Conservation (phyloP, 495 filamentous ascomycete genomes). For the Penicillium cosmopolitanum region DNA sequence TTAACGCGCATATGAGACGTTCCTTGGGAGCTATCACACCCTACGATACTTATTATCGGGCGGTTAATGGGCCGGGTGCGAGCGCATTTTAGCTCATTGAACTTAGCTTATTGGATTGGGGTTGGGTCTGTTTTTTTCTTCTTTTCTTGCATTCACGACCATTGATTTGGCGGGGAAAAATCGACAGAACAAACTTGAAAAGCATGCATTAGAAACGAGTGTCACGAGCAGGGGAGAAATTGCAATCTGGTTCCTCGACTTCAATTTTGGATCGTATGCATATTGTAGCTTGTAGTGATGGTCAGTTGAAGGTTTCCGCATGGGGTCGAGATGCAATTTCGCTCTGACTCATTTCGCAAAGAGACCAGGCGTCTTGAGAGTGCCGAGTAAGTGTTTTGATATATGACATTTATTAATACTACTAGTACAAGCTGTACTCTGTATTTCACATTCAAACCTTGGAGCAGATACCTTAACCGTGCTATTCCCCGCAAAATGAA, state of each 20-base stretch:
- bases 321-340: background rate
- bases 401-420: too few relatives aligned
- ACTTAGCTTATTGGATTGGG: background rate
- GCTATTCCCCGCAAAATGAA: conserved; percentile 5
- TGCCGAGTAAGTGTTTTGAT: too few relatives aligned
- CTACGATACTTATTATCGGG: conserved; percentile 68
- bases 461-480: background rate
- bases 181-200: conserved; percentile 1
- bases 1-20: conserved; percentile 81
- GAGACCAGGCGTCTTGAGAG: too few relatives aligned
- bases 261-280: background rate
- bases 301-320: too few relatives aligned
- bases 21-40: conserved; percentile 83
- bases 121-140: conserved; percentile 1
- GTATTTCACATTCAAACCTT: background rate
- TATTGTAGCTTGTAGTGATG: background rate
- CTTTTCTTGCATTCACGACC: background rate
- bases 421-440: background rate
- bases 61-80: conserved; percentile 31
- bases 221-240: background rate
- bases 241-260: background rate
- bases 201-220: conserved; percentile 3
- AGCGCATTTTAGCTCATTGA: conserved; percentile 23
- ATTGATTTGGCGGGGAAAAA: conserved; percentile 6
- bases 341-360: background rate